phyloP scores from a whole-genome alignment of 1,284 basidiomycete species.

The Trametes versicolor region DNA sequence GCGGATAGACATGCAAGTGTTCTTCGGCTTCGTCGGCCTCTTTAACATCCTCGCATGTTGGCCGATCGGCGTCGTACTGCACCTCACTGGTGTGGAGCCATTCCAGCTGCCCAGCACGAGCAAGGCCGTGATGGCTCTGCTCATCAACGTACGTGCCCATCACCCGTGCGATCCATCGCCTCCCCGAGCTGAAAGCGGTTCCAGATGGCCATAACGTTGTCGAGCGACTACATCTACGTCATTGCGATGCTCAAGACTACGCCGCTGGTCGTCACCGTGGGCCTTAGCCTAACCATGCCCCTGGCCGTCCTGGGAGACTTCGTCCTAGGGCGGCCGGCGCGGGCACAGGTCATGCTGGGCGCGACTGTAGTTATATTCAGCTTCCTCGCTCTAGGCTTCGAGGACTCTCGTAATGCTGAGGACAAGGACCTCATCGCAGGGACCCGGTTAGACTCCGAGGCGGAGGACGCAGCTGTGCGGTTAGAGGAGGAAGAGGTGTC shows the following conservation, averaged over 20 bases:
- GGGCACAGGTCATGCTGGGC: slow-evolving; percentile 68
- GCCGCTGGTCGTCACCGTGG: slow-evolving; percentile 92
- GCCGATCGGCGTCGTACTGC: slow-evolving; percentile 86
- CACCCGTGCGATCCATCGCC: slow-evolving; percentile 12
- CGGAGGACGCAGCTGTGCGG: slow-evolving; percentile 27
- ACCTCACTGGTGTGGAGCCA: slow-evolving; percentile 78
- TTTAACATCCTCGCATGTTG: slow-evolving; percentile 88
- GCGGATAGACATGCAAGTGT: slow-evolving; percentile 91
- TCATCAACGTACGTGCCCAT: slow-evolving; percentile 70
- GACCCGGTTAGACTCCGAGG: slow-evolving; percentile 36
- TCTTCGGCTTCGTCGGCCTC: slow-evolving; percentile 93
- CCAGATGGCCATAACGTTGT: slow-evolving; percentile 87
- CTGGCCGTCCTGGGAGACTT: slow-evolving; percentile 87
- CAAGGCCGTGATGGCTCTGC: slow-evolving; percentile 70
- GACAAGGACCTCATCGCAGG: slow-evolving; percentile 39
- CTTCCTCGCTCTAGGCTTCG: slow-evolving; percentile 74
- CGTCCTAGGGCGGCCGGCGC: slow-evolving; percentile 65
- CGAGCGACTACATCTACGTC: slow-evolving; percentile 89
- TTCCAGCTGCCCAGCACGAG: slow-evolving; percentile 78
- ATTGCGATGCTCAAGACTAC: slow-evolving; percentile 98
- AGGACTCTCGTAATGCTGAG: slow-evolving; percentile 54
- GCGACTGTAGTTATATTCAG: slow-evolving; percentile 73
- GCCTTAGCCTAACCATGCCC: slow-evolving; percentile 95
- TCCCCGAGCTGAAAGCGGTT: slow-evolving; percentile 4
- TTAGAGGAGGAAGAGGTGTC: slow-evolving; percentile 34